phyloP scores from a whole-genome alignment of 768 basidiomycete genomes.

The Mycena metata region DNA sequence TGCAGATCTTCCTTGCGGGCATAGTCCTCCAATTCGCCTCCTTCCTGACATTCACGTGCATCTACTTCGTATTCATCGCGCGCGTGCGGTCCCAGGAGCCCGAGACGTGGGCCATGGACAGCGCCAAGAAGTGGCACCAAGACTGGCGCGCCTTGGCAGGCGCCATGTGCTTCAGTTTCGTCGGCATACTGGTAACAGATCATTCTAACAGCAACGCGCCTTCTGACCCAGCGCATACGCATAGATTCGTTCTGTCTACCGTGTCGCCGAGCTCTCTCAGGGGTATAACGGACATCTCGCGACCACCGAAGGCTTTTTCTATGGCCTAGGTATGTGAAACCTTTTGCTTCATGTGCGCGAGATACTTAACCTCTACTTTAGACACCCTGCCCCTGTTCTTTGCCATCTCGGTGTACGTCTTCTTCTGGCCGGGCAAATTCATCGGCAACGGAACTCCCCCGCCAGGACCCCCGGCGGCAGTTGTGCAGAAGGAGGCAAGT shows the following conservation, averaged over 20 bases:
- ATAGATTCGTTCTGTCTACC: constrained; percentile 75
- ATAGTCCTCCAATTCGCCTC: constrained; percentile 69
- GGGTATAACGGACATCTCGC: constrained; percentile 73
- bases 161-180: constrained; percentile 66
- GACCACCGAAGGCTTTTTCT: constrained; percentile 73
- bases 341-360: not conserved
- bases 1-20: constrained; percentile 68
- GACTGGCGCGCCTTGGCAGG: constrained; percentile 72
- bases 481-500: constrained; percentile 20
- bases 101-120: constrained; percentile 56
- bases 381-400: constrained; percentile 75
- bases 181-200: constrained; percentile 68
- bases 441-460: constrained; percentile 46
- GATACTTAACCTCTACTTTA: not conserved
- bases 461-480: not conserved
- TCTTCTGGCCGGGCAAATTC: constrained; percentile 78
- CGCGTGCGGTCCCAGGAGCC: constrained; percentile 59
- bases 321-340: constrained; percentile 57
- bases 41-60: constrained; percentile 61
- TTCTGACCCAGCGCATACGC: not conserved
- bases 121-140: constrained; percentile 57
- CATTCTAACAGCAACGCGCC: not conserved
- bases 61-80: constrained; percentile 63
- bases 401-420: constrained; percentile 66
- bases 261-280: constrained; percentile 70